Conservation (phyloP, 148 eudicot genomes). For the Vaccinium macrocarpon region DNA sequence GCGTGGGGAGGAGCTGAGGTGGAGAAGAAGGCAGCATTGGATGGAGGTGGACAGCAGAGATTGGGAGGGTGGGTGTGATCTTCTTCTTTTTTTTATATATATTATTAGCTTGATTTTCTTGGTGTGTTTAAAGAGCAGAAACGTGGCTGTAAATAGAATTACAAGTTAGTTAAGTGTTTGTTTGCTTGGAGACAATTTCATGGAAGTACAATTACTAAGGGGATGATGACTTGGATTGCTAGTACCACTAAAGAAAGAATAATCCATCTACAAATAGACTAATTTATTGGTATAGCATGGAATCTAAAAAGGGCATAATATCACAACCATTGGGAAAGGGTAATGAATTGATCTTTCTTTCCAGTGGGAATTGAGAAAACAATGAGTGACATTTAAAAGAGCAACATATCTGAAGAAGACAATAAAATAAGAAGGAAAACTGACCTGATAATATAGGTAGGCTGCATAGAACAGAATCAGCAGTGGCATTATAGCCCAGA, state of each 20-base stretch:
- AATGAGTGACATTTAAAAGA: neutral
- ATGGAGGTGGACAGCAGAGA: neutral
- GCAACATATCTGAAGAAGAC: neutral
- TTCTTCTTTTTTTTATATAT: neutral
- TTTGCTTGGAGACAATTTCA: neutral
- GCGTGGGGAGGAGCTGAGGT: neutral
- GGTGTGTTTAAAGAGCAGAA: neutral
- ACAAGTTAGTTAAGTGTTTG: neutral
- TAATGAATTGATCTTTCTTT: neutral
- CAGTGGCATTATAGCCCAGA: conserved; percentile 72
- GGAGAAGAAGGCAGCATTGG: neutral
- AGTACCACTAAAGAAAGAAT: neutral
- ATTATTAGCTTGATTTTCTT: neutral
- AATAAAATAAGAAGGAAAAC: conserved; percentile 13
- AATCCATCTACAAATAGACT: neutral
- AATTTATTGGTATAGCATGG: neutral
- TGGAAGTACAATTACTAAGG: neutral
- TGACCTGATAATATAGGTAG: conserved; percentile 61
- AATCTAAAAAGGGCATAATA: neutral
- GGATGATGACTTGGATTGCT: neutral
- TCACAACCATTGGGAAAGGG: neutral
- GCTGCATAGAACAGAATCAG: conserved; percentile 59
- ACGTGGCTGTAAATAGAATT: neutral
- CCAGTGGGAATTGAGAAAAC: neutral
- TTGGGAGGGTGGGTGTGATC: neutral